These are phyloP conservation scores for Boeremia lycopersici DNA, from an alignment of 2,329 filamentous ascomycete genomes.

Conservation along the genomic window DNA sequence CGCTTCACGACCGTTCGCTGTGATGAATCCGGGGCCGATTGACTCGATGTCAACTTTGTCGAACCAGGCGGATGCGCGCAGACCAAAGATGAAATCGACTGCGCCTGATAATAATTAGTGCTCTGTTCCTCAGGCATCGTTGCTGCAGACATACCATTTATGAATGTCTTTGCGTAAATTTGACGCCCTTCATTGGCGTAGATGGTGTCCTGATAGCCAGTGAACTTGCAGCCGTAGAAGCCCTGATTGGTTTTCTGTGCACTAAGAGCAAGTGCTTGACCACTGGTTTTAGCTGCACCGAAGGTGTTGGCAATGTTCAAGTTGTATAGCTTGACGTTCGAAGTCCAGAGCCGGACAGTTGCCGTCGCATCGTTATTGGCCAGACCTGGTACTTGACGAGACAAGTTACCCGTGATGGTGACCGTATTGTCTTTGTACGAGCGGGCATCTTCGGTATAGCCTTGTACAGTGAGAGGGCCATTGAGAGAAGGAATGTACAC, in stretches of 20 bases:
- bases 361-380: conserved; percentile 58
- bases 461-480: conserved; percentile 60
- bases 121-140: no score
- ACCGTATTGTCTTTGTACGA: conserved; percentile 62
- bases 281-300: conserved; percentile 18
- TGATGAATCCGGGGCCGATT: conserved; percentile 26
- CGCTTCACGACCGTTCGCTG: conserved; percentile 28
- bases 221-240: conserved; percentile 61
- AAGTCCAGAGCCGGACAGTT: conserved; percentile 53
- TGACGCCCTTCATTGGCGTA: conserved; percentile 53
- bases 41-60: conserved; percentile 38
- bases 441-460: conserved; percentile 59
- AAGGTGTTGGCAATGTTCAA: conserved; percentile 58
- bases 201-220: conserved; percentile 61
- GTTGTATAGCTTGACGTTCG: conserved; percentile 64
- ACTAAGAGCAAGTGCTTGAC: conserved; percentile 57
- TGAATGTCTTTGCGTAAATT: conserved; percentile 60
- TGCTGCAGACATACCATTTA: conserved; percentile 50
- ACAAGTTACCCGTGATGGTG: conserved; percentile 53
- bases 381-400: conserved; percentile 35
- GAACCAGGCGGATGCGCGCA: conserved; percentile 55
- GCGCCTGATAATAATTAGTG: conserved; percentile 32
- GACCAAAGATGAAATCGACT: conserved; percentile 63
- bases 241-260: conserved; percentile 57
- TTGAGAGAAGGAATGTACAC: conserved; percentile 56